Evolutionary conservation across 2,329 filamentous ascomycete species (phyloP), one percentile per base, ranked within the genome.

Genomic region (Curvularia sp.): DNA sequence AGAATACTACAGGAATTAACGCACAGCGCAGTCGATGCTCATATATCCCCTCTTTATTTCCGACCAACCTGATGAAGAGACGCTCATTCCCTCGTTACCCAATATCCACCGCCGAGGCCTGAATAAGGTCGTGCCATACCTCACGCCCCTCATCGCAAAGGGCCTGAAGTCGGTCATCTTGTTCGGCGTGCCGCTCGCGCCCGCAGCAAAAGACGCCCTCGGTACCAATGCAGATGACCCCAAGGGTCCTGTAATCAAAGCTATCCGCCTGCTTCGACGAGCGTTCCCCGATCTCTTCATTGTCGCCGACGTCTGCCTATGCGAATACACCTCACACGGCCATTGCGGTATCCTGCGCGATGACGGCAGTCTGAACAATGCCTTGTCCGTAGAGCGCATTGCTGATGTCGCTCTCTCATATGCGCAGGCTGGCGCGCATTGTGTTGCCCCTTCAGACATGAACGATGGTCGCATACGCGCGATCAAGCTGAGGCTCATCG

Each of bases 391-490:
- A 8, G 94, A 98, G 74, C 89, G 95, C 61, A 93, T 99, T 69
- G 94, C 91, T 3, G 93, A 98, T 76, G 94, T 98, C n/a, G 94
- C 95, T n/a, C 84, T 98, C 64, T 92, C 94, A 32, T 99, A 99
- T 75, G 95, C 95, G n/a, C 85, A 89, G 72, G 95, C 95, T 15
- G 95, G 95, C 56, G 95, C 94, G 0, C 95, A 99, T 79, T 98
- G 94, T 77, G 93, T 99, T 27, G 95, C 95, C 0, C 95, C 95
- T 1, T 97, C 92, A 1, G 95, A 99, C 78, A 99, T 99, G 95
- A 99, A 98, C 77, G 95, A 99, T 76, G 95, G 95, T 27, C 90
- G 95, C 65, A 96, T 99, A 72, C 91, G 94, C 57, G 94, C 93
- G 61, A 99, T 99, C 78, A 99, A 99, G 84, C 86, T 97, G 53